phyloP scores from a whole-genome alignment of 208 protist species.

The Crithidia acanthocephali region DNA sequence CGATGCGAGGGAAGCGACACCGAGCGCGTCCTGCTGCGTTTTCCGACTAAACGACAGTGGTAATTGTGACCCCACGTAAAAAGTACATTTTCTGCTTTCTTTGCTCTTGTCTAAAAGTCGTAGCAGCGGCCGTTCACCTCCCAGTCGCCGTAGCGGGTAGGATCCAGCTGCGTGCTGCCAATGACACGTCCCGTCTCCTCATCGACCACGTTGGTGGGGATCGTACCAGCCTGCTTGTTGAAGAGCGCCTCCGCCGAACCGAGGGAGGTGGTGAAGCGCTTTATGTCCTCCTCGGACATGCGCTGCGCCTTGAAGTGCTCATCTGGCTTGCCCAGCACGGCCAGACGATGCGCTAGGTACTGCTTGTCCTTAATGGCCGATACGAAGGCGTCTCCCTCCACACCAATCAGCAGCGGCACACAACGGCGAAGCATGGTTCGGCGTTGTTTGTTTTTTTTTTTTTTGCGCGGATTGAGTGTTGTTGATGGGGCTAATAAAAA shows the following conservation, averaged over 20 bases:
- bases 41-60: too few relatives aligned
- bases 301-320: conserved; percentile 35
- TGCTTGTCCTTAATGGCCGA: conserved; percentile 78
- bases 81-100: not conserved
- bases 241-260: conserved; percentile 82
- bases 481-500: not conserved
- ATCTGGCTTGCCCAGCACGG: conserved; percentile 77
- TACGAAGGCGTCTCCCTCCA: conserved; percentile 69
- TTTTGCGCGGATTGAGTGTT: not conserved
- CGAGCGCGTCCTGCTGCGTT: too few relatives aligned
- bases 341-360: conserved; percentile 86
- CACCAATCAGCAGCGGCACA: conserved; percentile 63
- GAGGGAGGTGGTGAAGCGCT: conserved; percentile 87
- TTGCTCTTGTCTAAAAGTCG: conserved; percentile 61
- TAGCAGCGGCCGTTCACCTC: conserved; percentile 90
- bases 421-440: conserved; percentile 83
- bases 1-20: too few relatives aligned
- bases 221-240: conserved; percentile 80
- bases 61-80: too few relatives aligned
- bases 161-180: conserved; percentile 83
- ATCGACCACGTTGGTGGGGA: conserved; percentile 87
- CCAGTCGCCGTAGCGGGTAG: conserved; percentile 91
- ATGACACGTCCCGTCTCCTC: conserved; percentile 83
- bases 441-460: not conserved
- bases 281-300: conserved; percentile 77